A percentile compares a stretch with the other conserved stretches of the same genome.
Evolutionary conservation across 2,329 filamentous ascomycete genomes (phyloP).

Genomic region (Arthroderma uncinatum): DNA sequence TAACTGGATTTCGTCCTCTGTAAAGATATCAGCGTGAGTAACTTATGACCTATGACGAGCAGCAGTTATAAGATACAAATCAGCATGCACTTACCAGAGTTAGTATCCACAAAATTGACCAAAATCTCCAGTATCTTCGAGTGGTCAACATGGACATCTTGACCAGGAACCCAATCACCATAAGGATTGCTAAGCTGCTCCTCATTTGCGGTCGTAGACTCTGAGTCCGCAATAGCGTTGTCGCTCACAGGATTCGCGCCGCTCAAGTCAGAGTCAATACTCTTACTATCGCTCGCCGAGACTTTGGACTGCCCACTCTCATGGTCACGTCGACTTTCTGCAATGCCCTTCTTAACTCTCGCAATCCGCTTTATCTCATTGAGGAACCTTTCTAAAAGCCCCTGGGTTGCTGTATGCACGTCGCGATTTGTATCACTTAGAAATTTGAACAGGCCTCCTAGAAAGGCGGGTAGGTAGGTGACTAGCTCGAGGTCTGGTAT

Average conservation of each 20-base stretch:
- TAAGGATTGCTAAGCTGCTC: conserved; percentile 53
- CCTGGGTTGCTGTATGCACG: conserved; percentile 88
- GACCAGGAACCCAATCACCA: conserved; percentile 93
- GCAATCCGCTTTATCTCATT: conserved; percentile 91
- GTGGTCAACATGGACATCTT: conserved; percentile 92
- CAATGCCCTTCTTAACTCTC: conserved; percentile 80
- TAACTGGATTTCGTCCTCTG: conserved; percentile 82
- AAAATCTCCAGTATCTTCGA: conserved; percentile 84
- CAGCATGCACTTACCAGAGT: conserved; percentile 46
- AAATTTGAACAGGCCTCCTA: conserved; percentile 81
- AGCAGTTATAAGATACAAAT: background rate
- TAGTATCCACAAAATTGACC: conserved; percentile 75
- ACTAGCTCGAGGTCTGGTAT: conserved; percentile 95
- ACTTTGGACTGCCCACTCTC: conserved; percentile 58
- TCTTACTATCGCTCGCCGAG: conserved; percentile 58
- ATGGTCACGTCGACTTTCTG: conserved; percentile 64
- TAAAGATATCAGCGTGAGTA: conserved; percentile 14
- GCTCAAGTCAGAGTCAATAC: conserved; percentile 42
- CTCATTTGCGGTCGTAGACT: conserved; percentile 42
- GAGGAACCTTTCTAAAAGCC: conserved; percentile 78
- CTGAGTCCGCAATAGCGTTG: conserved; percentile 43
- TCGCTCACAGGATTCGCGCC: conserved; percentile 39
- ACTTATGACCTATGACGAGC: background rate
- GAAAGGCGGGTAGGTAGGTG: conserved; percentile 79
- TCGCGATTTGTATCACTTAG: conserved; percentile 83